Conservation (phyloP, 495 filamentous ascomycete genomes). For the Talaromyces nanjingensis region DNA sequence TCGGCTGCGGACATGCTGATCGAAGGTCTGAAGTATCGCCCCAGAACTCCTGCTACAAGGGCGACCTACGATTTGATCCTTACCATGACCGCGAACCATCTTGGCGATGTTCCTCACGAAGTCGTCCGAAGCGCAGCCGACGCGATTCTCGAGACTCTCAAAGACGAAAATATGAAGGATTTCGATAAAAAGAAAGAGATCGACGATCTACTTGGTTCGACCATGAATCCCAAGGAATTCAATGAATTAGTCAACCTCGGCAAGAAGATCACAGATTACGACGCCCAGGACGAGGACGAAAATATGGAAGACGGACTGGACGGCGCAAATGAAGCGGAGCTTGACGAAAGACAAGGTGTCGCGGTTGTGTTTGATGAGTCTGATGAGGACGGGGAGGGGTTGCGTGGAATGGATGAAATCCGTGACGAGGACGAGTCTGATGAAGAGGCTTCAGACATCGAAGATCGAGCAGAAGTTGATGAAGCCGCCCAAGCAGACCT, state of each 20-base stretch:
- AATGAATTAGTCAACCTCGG: constrained; percentile 94
- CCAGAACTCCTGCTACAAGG: constrained; percentile 83
- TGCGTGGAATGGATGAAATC: constrained; percentile 67
- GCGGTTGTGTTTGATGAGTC: constrained; percentile 95
- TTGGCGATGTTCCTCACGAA: constrained; percentile 90
- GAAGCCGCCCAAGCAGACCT: constrained; percentile 43
- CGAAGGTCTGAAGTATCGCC: constrained; percentile 80
- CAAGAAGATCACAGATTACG: constrained; percentile 99
- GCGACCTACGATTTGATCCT: constrained; percentile 95
- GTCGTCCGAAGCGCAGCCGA: constrained; percentile 94
- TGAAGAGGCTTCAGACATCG: constrained; percentile 59
- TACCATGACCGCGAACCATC: constrained; percentile 76
- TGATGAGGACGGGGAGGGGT: constrained; percentile 81
- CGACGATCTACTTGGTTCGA: constrained; percentile 80
- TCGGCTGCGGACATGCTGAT: constrained; percentile 79
- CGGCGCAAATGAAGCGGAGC: constrained; percentile 57
- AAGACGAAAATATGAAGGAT: constrained; percentile 93
- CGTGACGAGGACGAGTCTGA: constrained; percentile 66
- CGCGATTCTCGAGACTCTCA: constrained; percentile 81
- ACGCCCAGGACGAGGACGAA: constrained; percentile 94
- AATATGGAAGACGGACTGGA: constrained; percentile 64
- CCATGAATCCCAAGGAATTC: constrained; percentile 83
- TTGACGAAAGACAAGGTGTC: constrained; percentile 92
- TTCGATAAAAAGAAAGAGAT: constrained; percentile 98
- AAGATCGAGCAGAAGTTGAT: constrained; percentile 38